phyloP scores from a whole-genome alignment of 2,329 filamentous ascomycete species.

The Chaetomium sp. region DNA sequence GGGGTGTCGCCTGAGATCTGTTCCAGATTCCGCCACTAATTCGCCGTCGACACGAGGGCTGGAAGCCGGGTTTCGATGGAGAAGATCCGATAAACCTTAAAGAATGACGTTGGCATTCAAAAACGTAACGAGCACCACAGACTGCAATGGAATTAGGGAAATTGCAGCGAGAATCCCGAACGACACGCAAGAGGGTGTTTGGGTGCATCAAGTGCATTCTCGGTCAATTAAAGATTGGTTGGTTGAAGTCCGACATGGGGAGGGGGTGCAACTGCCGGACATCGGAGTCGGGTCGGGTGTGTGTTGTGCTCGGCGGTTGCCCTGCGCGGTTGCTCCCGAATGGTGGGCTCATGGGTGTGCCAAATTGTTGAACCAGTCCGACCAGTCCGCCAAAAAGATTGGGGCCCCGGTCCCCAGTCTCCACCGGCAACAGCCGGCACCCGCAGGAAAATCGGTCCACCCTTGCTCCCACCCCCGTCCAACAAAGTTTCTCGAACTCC shows the following conservation, averaged over 20 bases:
- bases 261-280: constrained; percentile 16
- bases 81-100: background rate
- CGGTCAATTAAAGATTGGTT: background rate
- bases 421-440: constrained; percentile 24
- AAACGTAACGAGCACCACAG: background rate
- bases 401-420: constrained; percentile 11
- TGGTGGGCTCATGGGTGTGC: background rate
- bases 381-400: constrained; percentile 7
- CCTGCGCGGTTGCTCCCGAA: background rate
- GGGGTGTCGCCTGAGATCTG: constrained; percentile 17
- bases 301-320: background rate
- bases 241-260: background rate
- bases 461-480: constrained; percentile 14
- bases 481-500: constrained; percentile 11
- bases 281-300: constrained; percentile 13
- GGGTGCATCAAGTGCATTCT: background rate
- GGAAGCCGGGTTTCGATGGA: background rate
- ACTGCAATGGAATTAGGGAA: background rate
- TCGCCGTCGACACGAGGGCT: constrained; percentile 8
- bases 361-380: constrained; percentile 26
- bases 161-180: background rate
- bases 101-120: background rate
- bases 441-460: constrained; percentile 32
- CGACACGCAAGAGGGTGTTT: background rate
- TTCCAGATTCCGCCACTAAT: constrained; percentile 24